Conservation (phyloP, 192 early-diverging fungal genomes). For the Globomyces pollinis-pini region DNA sequence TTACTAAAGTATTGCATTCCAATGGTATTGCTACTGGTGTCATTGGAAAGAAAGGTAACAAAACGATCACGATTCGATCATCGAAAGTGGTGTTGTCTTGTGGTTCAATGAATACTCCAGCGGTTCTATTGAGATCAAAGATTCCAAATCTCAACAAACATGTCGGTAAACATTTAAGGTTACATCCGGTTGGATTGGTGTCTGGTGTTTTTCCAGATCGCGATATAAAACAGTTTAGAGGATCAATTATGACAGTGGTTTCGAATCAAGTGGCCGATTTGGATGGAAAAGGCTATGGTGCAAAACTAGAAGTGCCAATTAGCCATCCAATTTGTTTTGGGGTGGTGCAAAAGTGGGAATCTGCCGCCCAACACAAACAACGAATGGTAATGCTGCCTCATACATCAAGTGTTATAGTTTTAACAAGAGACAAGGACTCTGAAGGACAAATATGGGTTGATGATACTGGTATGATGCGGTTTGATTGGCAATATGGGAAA, state of each 20-base stretch:
- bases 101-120: conserved; percentile 62
- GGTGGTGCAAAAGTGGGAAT: conserved; percentile 39
- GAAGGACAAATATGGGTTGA: conserved; percentile 39
- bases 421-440: conserved; percentile 55
- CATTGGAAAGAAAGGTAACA: conserved; percentile 16
- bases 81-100: conserved; percentile 41
- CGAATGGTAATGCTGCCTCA: conserved; percentile 37
- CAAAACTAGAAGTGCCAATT: conserved; percentile 46
- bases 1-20: conserved; percentile 45
- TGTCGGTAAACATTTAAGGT: conserved; percentile 55
- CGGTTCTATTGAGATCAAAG: conserved; percentile 54
- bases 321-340: conserved; percentile 45
- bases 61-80: conserved; percentile 34
- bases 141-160: conserved; percentile 48
- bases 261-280: conserved; percentile 46
- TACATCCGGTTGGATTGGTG: conserved; percentile 55
- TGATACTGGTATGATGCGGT: conserved; percentile 24
- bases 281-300: conserved; percentile 58
- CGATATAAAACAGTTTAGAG: conserved; percentile 2
- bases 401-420: conserved; percentile 40
- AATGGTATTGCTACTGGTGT: conserved; percentile 55
- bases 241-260: conserved; percentile 64
- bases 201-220: conserved; percentile 58
- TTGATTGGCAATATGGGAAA: conserved; percentile 44
- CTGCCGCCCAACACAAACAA: conserved; percentile 42